Conservation (phyloP, 2,329 filamentous ascomycete genomes). For the Hypoxylon sp. region DNA sequence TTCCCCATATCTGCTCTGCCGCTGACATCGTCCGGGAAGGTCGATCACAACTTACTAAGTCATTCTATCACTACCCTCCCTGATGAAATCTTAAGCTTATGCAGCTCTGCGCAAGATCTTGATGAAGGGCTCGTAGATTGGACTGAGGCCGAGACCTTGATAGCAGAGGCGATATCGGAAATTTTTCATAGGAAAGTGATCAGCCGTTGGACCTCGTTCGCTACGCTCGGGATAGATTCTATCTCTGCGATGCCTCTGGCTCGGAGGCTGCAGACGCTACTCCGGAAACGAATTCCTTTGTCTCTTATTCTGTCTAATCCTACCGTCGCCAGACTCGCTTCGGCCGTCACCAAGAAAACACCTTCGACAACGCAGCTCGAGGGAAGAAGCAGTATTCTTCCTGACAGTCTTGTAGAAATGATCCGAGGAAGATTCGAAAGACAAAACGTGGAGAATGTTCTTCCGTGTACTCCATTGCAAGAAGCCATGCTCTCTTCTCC, state of each 20-base stretch:
- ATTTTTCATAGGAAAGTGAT: constrained; percentile 66
- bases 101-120: constrained; percentile 52
- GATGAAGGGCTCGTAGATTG: constrained; percentile 60
- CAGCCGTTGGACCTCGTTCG: constrained; percentile 78
- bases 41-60: constrained; percentile 72
- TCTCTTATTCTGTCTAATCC: constrained; percentile 78
- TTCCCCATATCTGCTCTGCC: constrained; percentile 80
- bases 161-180: constrained; percentile 70
- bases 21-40: constrained; percentile 81
- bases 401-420: constrained; percentile 50
- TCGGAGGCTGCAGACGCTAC: constrained; percentile 65
- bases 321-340: constrained; percentile 74
- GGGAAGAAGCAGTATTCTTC: constrained; percentile 35
- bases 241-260: constrained; percentile 83
- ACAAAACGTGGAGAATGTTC: constrained; percentile 66
- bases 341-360: constrained; percentile 47
- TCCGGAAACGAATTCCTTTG: constrained; percentile 70
- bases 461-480: constrained; percentile 90
- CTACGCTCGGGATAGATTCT: constrained; percentile 85
- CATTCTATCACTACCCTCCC: constrained; percentile 64
- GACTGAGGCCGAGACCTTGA: constrained; percentile 67
- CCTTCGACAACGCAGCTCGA: not conserved
- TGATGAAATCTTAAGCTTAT: constrained; percentile 60
- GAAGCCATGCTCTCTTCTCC: constrained; percentile 84
- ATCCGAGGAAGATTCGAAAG: constrained; percentile 56